Conservation (phyloP, 148 eudicot species). For the Arbutus unedo region DNA sequence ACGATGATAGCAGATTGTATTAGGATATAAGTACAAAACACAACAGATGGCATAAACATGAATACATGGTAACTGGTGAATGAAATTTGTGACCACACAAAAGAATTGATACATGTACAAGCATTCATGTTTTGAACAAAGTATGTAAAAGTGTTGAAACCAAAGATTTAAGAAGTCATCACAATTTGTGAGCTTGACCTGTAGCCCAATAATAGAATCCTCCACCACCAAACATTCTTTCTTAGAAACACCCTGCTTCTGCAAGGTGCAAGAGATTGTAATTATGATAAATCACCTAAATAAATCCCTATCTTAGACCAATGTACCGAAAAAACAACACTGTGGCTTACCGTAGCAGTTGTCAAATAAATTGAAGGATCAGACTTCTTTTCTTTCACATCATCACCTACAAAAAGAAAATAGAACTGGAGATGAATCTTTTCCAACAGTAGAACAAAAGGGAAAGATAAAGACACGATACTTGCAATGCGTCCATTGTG, state of each 20-base stretch:
- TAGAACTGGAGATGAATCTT: background rate
- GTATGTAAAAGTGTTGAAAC: background rate
- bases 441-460: too few relatives aligned
- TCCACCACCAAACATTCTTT: constrained; percentile 85
- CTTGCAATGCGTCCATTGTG: background rate
- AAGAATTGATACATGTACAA: background rate
- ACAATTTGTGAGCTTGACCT: constrained; percentile 41
- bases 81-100: background rate
- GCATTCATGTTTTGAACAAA: background rate
- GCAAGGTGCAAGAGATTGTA: constrained; percentile 23
- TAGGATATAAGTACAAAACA: background rate
- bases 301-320: background rate
- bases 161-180: constrained; percentile 5
- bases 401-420: constrained; percentile 62
- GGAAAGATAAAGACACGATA: too few relatives aligned
- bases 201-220: constrained; percentile 93
- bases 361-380: constrained; percentile 86
- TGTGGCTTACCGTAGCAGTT: constrained; percentile 61
- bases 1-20: background rate
- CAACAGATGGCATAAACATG: background rate
- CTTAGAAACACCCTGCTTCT: constrained; percentile 69
- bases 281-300: constrained; percentile 2
- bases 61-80: background rate
- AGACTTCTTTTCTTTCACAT: constrained; percentile 95
- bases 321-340: background rate